Conservation (phyloP, 208 protist genomes). For the Leishmania gerbilli region DNA sequence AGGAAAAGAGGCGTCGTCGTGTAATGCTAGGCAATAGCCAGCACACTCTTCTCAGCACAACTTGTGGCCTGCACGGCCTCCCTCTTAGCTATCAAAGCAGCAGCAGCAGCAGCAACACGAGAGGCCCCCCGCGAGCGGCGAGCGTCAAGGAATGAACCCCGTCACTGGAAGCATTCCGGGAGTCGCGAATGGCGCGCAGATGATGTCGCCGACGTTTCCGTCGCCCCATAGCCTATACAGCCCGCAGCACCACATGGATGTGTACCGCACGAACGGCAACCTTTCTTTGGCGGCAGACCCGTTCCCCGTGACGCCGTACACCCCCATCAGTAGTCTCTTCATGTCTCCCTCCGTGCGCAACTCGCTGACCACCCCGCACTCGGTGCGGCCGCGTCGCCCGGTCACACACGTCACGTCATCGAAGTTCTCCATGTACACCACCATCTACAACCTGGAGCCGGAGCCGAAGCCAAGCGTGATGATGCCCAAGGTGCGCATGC, state of each 20-base stretch:
- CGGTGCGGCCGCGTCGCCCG: constrained; percentile 37
- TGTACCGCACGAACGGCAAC: constrained; percentile 61
- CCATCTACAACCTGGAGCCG: constrained; percentile 87
- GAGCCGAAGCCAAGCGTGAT: constrained; percentile 59
- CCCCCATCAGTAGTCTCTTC: constrained; percentile 69
- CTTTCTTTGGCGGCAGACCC: constrained; percentile 53
- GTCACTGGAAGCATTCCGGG: constrained; percentile 31
- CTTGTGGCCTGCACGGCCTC: background rate
- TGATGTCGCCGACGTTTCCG: constrained; percentile 51
- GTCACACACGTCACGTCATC: constrained; percentile 80
- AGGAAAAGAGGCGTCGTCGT: background rate
- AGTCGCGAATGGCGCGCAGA: constrained; percentile 27
- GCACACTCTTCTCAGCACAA: background rate
- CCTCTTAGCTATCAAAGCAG: background rate
- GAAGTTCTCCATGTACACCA: constrained; percentile 87
- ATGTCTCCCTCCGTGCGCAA: constrained; percentile 71
- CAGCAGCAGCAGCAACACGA: background rate
- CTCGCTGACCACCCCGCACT: constrained; percentile 38
- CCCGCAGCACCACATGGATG: constrained; percentile 61
- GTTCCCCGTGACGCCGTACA: constrained; percentile 86
- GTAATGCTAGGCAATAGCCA: constrained; percentile 12
- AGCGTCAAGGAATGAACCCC: constrained; percentile 20
- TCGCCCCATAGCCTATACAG: constrained; percentile 69
- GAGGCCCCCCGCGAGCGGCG: constrained; percentile 1
- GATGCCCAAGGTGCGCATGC: constrained; percentile 65